A percentile compares a stretch with the other conserved stretches of the same genome.
These are phyloP conservation scores for Hemisphaericaspora subhashii DNA, from an alignment of 1,139 yeast species.

Conservation along the genomic window DNA sequence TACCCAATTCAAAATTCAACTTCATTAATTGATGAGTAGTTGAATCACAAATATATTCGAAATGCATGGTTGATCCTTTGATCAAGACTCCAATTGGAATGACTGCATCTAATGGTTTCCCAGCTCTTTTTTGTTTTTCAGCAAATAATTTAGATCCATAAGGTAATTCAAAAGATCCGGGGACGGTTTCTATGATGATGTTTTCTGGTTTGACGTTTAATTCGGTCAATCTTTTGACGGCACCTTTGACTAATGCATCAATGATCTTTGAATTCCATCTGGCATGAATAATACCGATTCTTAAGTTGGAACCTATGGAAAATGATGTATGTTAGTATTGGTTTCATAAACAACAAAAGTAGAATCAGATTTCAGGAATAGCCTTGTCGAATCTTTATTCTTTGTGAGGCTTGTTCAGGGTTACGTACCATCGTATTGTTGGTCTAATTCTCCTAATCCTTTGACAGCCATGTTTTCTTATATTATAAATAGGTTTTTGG, in stretches of 20 bases:
- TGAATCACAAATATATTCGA: slow-evolving; percentile 92
- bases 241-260: slow-evolving; percentile 79
- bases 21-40: slow-evolving; percentile 85
- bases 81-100: slow-evolving; percentile 93
- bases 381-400: background rate
- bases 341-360: too few relatives aligned
- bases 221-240: slow-evolving; percentile 54
- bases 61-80: slow-evolving; percentile 97
- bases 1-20: slow-evolving; percentile 65
- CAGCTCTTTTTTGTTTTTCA: slow-evolving; percentile 44
- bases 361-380: too few relatives aligned
- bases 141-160: slow-evolving; percentile 64
- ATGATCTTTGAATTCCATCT: slow-evolving; percentile 88
- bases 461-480: slow-evolving; percentile 63
- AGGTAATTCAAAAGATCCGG: slow-evolving; percentile 94
- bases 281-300: slow-evolving; percentile 88
- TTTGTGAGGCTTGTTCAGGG: background rate
- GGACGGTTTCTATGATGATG: slow-evolving; percentile 80
- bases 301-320: slow-evolving; percentile 51
- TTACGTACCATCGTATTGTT: slow-evolving; percentile 60
- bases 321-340: background rate
- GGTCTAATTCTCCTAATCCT: slow-evolving; percentile 77
- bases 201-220: slow-evolving; percentile 76
- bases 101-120: slow-evolving; percentile 71
- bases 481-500: too few relatives aligned